Evolutionary conservation across 169 alveolate species (phyloP).

Genomic region (Pseudocohnilembus persalinus): DNA sequence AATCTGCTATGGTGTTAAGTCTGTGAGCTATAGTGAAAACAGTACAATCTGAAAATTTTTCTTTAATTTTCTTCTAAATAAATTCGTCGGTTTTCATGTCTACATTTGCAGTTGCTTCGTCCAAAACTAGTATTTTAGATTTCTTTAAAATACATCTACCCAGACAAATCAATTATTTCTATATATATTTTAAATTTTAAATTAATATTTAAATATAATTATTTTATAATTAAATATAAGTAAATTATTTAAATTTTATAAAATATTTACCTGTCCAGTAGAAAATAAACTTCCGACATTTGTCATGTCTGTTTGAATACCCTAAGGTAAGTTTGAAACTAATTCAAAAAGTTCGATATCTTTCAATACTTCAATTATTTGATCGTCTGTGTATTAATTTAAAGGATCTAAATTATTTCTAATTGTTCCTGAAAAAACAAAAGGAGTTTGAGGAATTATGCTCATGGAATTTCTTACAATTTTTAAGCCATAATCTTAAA

Average conservation of each 20-base stretch:
- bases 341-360: conserved; percentile 20
- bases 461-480: conserved; percentile 50
- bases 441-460: conserved; percentile 57
- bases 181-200: too few species aligned
- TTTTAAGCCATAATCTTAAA: conserved; percentile 53
- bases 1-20: conserved; percentile 82
- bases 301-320: conserved; percentile 48
- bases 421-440: conserved; percentile 44
- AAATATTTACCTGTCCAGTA: conserved; percentile 62
- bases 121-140: conserved; percentile 52
- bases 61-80: conserved; percentile 35
- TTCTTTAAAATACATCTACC: conserved; percentile 62
- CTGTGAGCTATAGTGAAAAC: conserved; percentile 92
- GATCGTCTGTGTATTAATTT: conserved; percentile 22
- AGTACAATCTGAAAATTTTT: conserved; percentile 75
- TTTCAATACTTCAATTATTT: conserved; percentile 23
- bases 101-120: conserved; percentile 58
- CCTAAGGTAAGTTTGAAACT: conserved; percentile 16
- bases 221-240: too few species aligned
- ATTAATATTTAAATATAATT: too few species aligned
- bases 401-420: conserved; percentile 58
- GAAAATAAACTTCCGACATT: conserved; percentile 59
- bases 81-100: conserved; percentile 45
- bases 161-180: conserved; percentile 83
- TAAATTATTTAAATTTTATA: too few species aligned